Conservation (phyloP, 2,329 filamentous ascomycete species). For the Metarhizium robertsii region DNA sequence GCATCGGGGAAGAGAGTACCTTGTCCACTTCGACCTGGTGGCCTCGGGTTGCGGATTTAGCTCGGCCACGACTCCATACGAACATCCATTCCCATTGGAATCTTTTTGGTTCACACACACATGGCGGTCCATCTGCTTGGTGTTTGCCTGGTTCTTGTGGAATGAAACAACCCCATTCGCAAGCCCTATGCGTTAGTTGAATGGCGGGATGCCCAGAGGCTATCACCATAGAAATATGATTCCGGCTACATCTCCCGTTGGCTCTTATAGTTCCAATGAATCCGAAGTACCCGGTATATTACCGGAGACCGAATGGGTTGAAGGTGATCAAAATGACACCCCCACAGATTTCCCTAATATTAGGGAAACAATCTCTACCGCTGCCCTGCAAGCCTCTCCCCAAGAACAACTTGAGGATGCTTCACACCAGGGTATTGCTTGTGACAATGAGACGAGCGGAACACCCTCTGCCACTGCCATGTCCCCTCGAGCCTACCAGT, state of each 20-base stretch:
- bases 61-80: neutral
- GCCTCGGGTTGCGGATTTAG: neutral
- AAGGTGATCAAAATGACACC: neutral
- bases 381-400: conserved; percentile 5
- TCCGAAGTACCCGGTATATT: conserved; percentile 5
- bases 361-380: conserved; percentile 11
- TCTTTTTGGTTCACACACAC: neutral
- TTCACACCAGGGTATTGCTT: neutral
- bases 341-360: conserved; percentile 3
- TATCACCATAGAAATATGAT: conserved; percentile 2
- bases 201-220: neutral
- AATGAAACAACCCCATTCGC: neutral
- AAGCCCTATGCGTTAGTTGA: neutral
- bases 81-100: neutral
- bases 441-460: conserved; percentile 2
- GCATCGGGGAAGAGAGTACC: neutral
- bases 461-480: conserved; percentile 19
- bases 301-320: neutral
- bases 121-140: neutral
- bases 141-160: neutral
- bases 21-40: neutral
- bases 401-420: neutral
- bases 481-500: conserved; percentile 54
- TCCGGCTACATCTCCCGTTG: conserved; percentile 1
- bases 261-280: conserved; percentile 3